phyloP scores from a whole-genome alignment of 352 stramenopile species.

The Phytophthora crassamura region DNA sequence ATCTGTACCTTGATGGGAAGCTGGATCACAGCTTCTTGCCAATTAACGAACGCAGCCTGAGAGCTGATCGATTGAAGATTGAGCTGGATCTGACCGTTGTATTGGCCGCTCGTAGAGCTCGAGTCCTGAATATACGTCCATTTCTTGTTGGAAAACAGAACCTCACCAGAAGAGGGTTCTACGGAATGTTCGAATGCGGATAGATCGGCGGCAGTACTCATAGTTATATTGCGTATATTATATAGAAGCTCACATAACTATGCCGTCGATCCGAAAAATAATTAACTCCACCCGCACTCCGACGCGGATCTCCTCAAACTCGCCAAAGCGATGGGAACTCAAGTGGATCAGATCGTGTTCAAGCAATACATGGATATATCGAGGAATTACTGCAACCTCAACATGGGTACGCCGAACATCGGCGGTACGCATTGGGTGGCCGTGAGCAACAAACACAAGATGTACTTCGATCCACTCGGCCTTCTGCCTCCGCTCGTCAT shows the following conservation, averaged over 20 bases:
- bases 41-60: conserved; percentile 4
- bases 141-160: conserved; percentile 12
- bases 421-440: conserved; percentile 9
- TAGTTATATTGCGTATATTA: background rate
- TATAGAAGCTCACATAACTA: background rate
- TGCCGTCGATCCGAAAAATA: conserved; percentile 6
- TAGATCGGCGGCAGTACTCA: no score
- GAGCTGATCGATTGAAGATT: conserved; percentile 1
- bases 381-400: conserved; percentile 5
- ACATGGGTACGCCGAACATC: conserved; percentile 13
- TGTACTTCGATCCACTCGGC: conserved; percentile 7
- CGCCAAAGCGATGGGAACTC: background rate
- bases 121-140: conserved; percentile 21
- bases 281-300: background rate
- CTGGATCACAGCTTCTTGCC: conserved; percentile 1
- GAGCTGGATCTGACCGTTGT: conserved; percentile 7
- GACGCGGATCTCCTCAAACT: conserved; percentile 1
- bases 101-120: conserved; percentile 4
- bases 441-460: conserved; percentile 2
- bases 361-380: conserved; percentile 4
- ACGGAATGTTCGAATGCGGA: conserved; percentile 15
- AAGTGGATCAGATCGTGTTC: conserved; percentile 13
- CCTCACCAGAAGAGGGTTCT: conserved; percentile 3
- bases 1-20: background rate
- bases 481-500: background rate